These are phyloP conservation scores for Phaeosphaeria sp. DNA, from an alignment of 2,329 filamentous ascomycete species.

Conservation along the genomic window DNA sequence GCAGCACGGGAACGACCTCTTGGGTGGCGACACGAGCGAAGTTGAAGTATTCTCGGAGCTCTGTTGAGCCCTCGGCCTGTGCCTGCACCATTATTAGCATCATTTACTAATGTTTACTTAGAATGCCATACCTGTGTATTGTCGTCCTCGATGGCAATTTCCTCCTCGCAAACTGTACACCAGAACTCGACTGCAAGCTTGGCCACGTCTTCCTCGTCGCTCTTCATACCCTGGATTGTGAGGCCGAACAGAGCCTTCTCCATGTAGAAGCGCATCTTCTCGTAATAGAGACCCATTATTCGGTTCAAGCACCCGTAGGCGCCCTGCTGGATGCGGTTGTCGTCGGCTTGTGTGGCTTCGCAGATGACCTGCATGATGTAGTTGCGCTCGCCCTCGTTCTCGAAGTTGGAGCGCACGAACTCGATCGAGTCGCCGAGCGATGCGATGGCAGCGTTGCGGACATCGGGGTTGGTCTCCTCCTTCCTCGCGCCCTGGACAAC, in stretches of 20 bases:
- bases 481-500: conserved; percentile 97
- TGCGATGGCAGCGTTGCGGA: conserved; percentile 89
- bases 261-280: conserved; percentile 99
- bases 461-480: conserved; percentile 90
- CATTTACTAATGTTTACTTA: conserved; percentile 13
- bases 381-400: conserved; percentile 98
- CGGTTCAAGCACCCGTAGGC: conserved; percentile 97
- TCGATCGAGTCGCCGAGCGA: conserved; percentile 96
- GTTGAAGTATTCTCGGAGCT: conserved; percentile 92
- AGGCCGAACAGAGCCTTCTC: conserved; percentile 98
- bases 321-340: conserved; percentile 90
- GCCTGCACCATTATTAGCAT: conserved; percentile 46
- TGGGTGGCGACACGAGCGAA: conserved; percentile 91
- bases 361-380: conserved; percentile 99
- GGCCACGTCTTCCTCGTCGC: conserved; percentile 93
- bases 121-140: conserved; percentile 71
- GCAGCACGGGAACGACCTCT: conserved; percentile 91
- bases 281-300: conserved; percentile 98
- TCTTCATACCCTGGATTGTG: conserved; percentile 99
- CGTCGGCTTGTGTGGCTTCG: conserved; percentile 94
- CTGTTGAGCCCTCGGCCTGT: conserved; percentile 75
- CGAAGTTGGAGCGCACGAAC: conserved; percentile 98
- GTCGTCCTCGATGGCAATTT: conserved; percentile 97
- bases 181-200: conserved; percentile 99
- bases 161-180: conserved; percentile 99